Evolutionary conservation across 768 basidiomycete species (phyloP).

Genomic region (Pleurotus tuoliensis): DNA sequence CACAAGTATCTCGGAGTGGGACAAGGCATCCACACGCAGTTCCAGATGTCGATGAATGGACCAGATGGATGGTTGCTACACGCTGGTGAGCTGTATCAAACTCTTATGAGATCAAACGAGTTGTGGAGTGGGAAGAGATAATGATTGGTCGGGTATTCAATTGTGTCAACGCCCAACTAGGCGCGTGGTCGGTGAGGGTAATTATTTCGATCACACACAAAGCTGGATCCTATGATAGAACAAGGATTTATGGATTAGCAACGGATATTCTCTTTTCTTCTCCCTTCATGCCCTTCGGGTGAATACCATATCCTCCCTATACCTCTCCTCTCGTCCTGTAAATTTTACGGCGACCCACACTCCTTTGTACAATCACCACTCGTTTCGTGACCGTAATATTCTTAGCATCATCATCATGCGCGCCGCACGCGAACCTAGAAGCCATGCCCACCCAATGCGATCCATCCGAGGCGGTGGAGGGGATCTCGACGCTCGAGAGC

Average conservation of each 20-base stretch:
- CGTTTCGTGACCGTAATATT: not conserved
- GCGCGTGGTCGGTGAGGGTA: not conserved
- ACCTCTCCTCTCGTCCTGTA: slow-evolving; percentile 1
- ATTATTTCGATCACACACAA: slow-evolving; percentile 2
- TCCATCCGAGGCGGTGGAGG: slow-evolving; percentile 6
- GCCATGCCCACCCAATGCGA: slow-evolving; percentile 7
- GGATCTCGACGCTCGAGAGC: slow-evolving; percentile 31
- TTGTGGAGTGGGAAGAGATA: slow-evolving; percentile 6
- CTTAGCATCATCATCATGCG: not conserved
- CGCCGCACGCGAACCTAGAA: not conserved
- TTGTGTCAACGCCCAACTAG: slow-evolving; percentile 2
- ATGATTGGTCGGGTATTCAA: not conserved
- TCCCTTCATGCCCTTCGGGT: not conserved
- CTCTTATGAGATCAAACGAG: slow-evolving; percentile 5
- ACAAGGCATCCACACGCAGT: too few species aligned
- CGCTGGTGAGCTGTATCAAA: not conserved
- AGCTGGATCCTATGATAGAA: slow-evolving; percentile 5
- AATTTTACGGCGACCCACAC: not conserved
- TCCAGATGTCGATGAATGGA: not conserved
- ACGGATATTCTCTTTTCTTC: not conserved
- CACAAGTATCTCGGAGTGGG: not conserved
- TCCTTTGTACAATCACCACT: slow-evolving; percentile 4
- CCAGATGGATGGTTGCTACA: slow-evolving; percentile 7
- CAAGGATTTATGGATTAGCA: slow-evolving; percentile 5
- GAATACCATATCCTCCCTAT: not conserved